phyloP scores from a whole-genome alignment of 495 filamentous ascomycete genomes.

The Lepidopterella palustris region DNA sequence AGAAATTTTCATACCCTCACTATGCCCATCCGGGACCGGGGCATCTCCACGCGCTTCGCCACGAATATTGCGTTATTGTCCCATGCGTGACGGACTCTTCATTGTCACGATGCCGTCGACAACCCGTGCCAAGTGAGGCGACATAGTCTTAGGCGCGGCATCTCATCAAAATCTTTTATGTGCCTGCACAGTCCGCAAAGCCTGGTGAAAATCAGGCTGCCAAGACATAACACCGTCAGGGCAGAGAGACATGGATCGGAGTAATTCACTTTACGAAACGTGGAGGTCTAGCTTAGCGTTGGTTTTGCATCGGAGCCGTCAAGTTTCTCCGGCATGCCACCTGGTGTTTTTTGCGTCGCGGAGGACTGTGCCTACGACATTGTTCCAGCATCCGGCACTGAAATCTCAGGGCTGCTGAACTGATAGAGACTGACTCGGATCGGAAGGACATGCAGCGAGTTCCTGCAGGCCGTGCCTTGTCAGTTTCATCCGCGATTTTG shows the following conservation, averaged over 20 bases:
- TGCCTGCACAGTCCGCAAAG: too few species aligned
- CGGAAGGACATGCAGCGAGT: constrained; percentile 1
- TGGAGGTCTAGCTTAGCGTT: constrained; percentile 8
- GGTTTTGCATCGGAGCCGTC: neutral
- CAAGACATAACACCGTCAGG: neutral
- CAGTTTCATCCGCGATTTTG: constrained; percentile 9
- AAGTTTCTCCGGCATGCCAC: neutral
- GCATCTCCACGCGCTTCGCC: too few species aligned
- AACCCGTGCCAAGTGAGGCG: neutral
- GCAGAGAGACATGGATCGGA: constrained; percentile 2
- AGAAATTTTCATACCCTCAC: neutral
- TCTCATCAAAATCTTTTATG: neutral
- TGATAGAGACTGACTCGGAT: constrained; percentile 11
- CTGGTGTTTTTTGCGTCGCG: neutral
- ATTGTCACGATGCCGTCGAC: neutral
- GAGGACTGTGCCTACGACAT: neutral
- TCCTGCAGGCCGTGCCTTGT: constrained; percentile 25
- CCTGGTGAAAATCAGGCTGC: neutral
- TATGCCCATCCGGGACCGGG: neutral
- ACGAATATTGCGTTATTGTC: neutral
- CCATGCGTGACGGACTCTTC: neutral
- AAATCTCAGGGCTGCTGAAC: neutral
- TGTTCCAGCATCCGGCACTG: neutral
- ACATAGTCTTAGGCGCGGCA: neutral
- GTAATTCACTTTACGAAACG: constrained; percentile 22